A percentile compares a stretch with the other conserved stretches of the same genome.
Conservation (phyloP, 2,329 filamentous ascomycete genomes). For the Fusarium avenaceum region DNA sequence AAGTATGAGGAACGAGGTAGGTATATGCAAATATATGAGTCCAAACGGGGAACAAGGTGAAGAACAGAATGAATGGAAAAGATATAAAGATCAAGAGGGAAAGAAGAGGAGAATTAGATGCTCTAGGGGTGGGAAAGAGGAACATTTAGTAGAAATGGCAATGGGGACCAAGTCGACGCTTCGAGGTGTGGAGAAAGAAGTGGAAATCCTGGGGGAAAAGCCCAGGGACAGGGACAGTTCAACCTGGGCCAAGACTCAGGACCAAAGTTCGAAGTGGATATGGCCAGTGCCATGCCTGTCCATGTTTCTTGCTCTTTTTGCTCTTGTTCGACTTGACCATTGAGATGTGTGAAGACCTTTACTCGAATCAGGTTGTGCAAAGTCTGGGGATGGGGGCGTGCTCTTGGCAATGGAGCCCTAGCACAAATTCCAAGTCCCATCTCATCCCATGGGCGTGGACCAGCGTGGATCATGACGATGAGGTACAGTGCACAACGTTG, state of each 20-base stretch:
- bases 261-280: slow-evolving; percentile 22
- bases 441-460: slow-evolving; percentile 15
- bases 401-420: slow-evolving; percentile 22
- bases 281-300: slow-evolving; percentile 35
- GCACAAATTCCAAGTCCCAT: neutral
- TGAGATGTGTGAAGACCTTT: neutral
- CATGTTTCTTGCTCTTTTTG: slow-evolving; percentile 9
- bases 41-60: slow-evolving; percentile 1
- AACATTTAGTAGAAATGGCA: slow-evolving; percentile 47
- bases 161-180: slow-evolving; percentile 25
- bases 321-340: slow-evolving; percentile 8
- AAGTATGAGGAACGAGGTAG: slow-evolving; percentile 1
- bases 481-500: slow-evolving; percentile 28
- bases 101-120: slow-evolving; percentile 31
- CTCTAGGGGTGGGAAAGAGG: slow-evolving; percentile 39
- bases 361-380: slow-evolving; percentile 1
- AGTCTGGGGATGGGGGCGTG: slow-evolving; percentile 26
- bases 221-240: slow-evolving; percentile 29
- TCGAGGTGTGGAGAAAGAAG: slow-evolving; percentile 47
- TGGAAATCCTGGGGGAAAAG: slow-evolving; percentile 49
- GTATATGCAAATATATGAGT: slow-evolving; percentile 15
- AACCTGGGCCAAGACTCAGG: too few species aligned
- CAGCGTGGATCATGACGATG: slow-evolving; percentile 27
- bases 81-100: slow-evolving; percentile 21
- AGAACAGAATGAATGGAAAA: slow-evolving; percentile 17